phyloP scores from a whole-genome alignment of 257 asterid genomes.

The Dorcoceras hygrometricum region DNA sequence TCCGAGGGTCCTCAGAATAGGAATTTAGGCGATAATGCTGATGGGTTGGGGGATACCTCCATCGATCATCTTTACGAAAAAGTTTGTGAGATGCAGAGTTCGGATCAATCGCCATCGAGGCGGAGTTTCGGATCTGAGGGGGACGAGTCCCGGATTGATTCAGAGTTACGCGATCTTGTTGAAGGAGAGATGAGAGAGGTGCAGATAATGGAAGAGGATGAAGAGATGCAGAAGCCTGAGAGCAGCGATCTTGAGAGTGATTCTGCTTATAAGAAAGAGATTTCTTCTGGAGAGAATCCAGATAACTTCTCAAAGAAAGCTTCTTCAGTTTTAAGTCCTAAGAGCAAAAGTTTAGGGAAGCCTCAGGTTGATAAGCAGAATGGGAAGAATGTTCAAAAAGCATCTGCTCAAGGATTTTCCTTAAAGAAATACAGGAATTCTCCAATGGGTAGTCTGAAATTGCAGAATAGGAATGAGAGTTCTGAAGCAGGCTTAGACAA shows the following conservation, averaged over 20 bases:
- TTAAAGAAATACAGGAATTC: conserved; percentile 40
- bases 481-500: conserved; percentile 55
- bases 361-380: conserved; percentile 36
- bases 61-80: conserved; percentile 86
- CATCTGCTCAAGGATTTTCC: conserved; percentile 32
- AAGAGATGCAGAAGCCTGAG: conserved; percentile 47
- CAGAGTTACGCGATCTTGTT: conserved; percentile 80
- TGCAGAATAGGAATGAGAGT: conserved; percentile 49
- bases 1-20: conserved; percentile 41
- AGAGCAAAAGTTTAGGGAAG: conserved; percentile 43
- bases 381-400: conserved; percentile 38
- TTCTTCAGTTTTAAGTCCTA: conserved; percentile 45
- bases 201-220: conserved; percentile 80
- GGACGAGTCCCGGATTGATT: conserved; percentile 84
- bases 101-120: conserved; percentile 92
- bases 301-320: conserved; percentile 45
- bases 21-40: conserved; percentile 26
- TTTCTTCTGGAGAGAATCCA: conserved; percentile 29
- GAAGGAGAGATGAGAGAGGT: conserved; percentile 87
- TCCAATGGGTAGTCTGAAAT: conserved; percentile 34
- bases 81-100: conserved; percentile 95
- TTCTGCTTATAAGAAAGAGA: conserved; percentile 44
- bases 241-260: conserved; percentile 38
- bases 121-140: conserved; percentile 91
- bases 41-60: conserved; percentile 59